Base-by-base conservation (phyloP, 192 early-diverging fungal species). In the Backusella tarrabulga region DNA sequence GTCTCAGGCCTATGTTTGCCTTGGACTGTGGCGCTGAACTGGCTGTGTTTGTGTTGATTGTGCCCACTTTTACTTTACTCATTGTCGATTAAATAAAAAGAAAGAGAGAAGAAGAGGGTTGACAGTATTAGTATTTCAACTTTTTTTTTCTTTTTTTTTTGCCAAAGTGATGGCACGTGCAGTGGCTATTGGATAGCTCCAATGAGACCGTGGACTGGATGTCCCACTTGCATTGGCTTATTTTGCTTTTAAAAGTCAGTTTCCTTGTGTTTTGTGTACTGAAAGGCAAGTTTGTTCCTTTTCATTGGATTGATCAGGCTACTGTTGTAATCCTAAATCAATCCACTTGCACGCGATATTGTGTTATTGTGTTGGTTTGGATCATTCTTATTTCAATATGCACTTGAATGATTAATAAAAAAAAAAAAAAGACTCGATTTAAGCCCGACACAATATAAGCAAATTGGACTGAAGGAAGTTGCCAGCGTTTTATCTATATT, bases 1-100 rank as follows among this genome's bases (percentile, higher is more conserved):
- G 76, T 8, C 83, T 76, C 14, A 84, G 72, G 5, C 60, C 76
- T 19, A 84, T 68, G 21, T 72, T 34, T 21, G 83, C 60, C 14
- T 67, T 63, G 23, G 35, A 32, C 40, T 67, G 19, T 12, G 60
- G 38, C 26, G 52, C 19, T 26, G 60, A 5, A 1, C 54, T 40
- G 11, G 40, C 35, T 32, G 9, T 70, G 3, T 38, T 70, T 41
- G 68, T 70, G 36, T 70, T 38, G 35, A 70, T 70, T 23, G 35
- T 0, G 23, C 68, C 68, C 17, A 40, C 68, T n/a, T 70, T 70
- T 70, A 70, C 34, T 23, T 38, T 40, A 35, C 35, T 23, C 68
- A 70, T 70, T 38, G n/a, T 40, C 14, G 26, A 23, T 70, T 40
- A 36, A 36, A 21, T 1, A n/a, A 35, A 17, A 35, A 17, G 15